Evolutionary conservation across 1,139 yeast species (phyloP).

Genomic region (Groenewaldozyma sp.): DNA sequence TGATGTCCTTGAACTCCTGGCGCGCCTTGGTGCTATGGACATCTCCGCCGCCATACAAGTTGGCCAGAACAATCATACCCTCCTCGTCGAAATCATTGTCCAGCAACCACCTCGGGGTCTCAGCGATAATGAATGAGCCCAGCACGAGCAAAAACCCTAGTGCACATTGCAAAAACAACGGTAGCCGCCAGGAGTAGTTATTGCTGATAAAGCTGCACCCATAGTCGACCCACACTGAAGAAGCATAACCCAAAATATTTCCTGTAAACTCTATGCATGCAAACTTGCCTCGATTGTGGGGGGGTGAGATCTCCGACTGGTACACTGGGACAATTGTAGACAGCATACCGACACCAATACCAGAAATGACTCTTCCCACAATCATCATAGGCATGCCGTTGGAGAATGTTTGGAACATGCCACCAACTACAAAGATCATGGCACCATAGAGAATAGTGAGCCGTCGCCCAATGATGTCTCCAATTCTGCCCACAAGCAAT

Average conservation of each 20-base stretch:
- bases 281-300: constrained; percentile 77
- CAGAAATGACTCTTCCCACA: constrained; percentile 70
- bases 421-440: constrained; percentile 71
- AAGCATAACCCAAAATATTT: constrained; percentile 75
- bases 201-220: constrained; percentile 53
- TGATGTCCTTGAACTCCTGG: constrained; percentile 65
- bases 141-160: constrained; percentile 60
- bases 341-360: constrained; percentile 80
- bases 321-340: constrained; percentile 95
- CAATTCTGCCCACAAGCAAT: constrained; percentile 62
- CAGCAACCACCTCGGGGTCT: constrained; percentile 82
- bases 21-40: constrained; percentile 48
- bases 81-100: constrained; percentile 86
- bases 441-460: constrained; percentile 78
- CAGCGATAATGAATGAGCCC: constrained; percentile 74
- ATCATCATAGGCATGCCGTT: constrained; percentile 44
- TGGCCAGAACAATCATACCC: constrained; percentile 76
- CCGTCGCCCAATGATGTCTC: constrained; percentile 75
- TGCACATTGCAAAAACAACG: constrained; percentile 64
- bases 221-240: constrained; percentile 89
- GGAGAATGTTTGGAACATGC: constrained; percentile 58
- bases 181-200: constrained; percentile 67
- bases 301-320: constrained; percentile 85
- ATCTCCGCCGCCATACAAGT: constrained; percentile 61
- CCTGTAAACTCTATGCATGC: constrained; percentile 94